Percentiles rank a stretch among this genome's conserved stretches.
These are phyloP conservation scores for Pseudonitzschia multistriata DNA, from an alignment of 108 stramenopile species.

Conservation along the genomic window DNA sequence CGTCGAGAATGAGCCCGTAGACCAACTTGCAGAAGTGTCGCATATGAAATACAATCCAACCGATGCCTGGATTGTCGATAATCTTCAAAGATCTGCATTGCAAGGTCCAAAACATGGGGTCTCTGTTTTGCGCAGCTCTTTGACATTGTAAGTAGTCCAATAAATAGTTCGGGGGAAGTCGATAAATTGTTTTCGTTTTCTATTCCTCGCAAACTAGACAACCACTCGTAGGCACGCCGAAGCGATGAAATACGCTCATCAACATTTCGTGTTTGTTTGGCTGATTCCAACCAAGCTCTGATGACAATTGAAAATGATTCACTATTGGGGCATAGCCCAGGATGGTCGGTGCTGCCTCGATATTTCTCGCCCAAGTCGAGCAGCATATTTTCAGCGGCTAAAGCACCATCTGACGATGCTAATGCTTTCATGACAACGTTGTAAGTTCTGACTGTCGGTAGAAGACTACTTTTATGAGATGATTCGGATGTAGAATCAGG, in stretches of 20 bases:
- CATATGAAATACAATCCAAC: slow-evolving; percentile 49
- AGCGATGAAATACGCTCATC: slow-evolving; percentile 40
- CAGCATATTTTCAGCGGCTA: slow-evolving; percentile 57
- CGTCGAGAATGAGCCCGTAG: slow-evolving; percentile 45
- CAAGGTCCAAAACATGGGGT: slow-evolving; percentile 29
- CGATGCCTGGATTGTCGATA: slow-evolving; percentile 47
- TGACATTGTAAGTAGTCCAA: slow-evolving; percentile 46
- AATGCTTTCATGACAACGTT: slow-evolving; percentile 66
- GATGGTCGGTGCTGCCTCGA: slow-evolving; percentile 11
- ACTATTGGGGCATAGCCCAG: slow-evolving; percentile 51
- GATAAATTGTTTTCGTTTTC: slow-evolving; percentile 39
- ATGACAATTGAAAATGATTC: slow-evolving; percentile 72
- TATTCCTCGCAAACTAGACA: slow-evolving; percentile 50
- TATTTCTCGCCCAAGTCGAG: slow-evolving; percentile 55
- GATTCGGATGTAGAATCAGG: slow-evolving; percentile 3
- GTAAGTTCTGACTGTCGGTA: slow-evolving; percentile 57
- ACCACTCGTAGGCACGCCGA: slow-evolving; percentile 51
- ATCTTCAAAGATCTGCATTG: slow-evolving; percentile 35
- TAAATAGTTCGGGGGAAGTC: slow-evolving; percentile 52
- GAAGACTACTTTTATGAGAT: slow-evolving; percentile 17
- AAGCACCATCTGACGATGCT: slow-evolving; percentile 40
- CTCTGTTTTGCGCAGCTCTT: slow-evolving; percentile 13
- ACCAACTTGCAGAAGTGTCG: slow-evolving; percentile 49
- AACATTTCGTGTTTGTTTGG: slow-evolving; percentile 20
- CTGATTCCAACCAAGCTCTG: slow-evolving; percentile 61